Percentiles rank a stretch among this genome's conserved stretches.
Evolutionary conservation across 371 early-diverging fungal genomes (phyloP).

Genomic region (Mortierella sp.): DNA sequence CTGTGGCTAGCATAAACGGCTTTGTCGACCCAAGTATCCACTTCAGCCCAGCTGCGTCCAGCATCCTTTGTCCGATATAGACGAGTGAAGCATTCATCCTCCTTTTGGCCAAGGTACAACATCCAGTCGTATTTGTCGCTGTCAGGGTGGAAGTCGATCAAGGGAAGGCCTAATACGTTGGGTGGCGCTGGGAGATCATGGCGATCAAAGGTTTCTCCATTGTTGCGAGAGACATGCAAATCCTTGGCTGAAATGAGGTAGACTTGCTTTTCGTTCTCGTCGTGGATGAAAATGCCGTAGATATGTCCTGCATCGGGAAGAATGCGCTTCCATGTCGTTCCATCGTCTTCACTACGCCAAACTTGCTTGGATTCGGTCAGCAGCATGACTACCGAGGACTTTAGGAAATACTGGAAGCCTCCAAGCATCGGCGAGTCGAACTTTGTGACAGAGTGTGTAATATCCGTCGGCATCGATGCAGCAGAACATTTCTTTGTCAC

Average conservation of each 20-base stretch:
- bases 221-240: slow-evolving; percentile 73
- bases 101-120: slow-evolving; percentile 79
- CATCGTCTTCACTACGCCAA: slow-evolving; percentile 74
- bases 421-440: slow-evolving; percentile 20
- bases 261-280: slow-evolving; percentile 59
- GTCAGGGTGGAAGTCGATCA: slow-evolving; percentile 85
- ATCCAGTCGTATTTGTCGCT: slow-evolving; percentile 79
- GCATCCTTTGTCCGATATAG: slow-evolving; percentile 73
- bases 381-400: slow-evolving; percentile 60
- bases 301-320: slow-evolving; percentile 56
- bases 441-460: slow-evolving; percentile 28
- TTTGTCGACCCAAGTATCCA: slow-evolving; percentile 87
- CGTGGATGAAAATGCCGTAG: slow-evolving; percentile 58
- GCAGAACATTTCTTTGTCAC: slow-evolving; percentile 70
- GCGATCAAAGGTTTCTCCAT: slow-evolving; percentile 70
- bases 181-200: slow-evolving; percentile 70
- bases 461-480: slow-evolving; percentile 44
- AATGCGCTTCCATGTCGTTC: slow-evolving; percentile 67
- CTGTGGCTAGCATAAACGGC: slow-evolving; percentile 86
- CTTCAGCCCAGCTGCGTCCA: slow-evolving; percentile 76
- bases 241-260: slow-evolving; percentile 71
- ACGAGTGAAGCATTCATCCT: slow-evolving; percentile 32
- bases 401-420: slow-evolving; percentile 31
- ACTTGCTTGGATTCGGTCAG: slow-evolving; percentile 66
- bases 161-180: slow-evolving; percentile 66